Conservation (phyloP, 495 filamentous ascomycete species). For the Lindgomyces ingoldianus region DNA sequence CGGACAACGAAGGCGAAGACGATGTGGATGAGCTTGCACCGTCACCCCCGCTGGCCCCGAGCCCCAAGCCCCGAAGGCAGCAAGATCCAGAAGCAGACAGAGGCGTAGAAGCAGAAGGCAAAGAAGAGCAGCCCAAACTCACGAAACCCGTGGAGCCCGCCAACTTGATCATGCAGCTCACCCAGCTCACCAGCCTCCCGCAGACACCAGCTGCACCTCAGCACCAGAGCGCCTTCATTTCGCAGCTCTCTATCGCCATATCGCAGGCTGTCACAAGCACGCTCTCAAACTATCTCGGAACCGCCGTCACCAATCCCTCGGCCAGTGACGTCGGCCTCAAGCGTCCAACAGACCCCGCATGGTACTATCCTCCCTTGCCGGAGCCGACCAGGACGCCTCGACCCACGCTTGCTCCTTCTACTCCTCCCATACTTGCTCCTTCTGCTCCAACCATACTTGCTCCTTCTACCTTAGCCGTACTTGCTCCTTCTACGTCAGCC, state of each 20-base stretch:
- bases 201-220: slow-evolving; percentile 1
- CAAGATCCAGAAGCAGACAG: too few species aligned
- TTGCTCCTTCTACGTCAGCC: background rate
- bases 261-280: background rate
- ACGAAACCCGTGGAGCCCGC: background rate
- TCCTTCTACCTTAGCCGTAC: background rate
- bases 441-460: background rate
- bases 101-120: background rate
- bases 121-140: background rate
- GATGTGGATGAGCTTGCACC: slow-evolving; percentile 26
- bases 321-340: background rate
- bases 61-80: too few species aligned
- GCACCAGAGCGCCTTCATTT: slow-evolving; percentile 6
- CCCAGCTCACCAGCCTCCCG: slow-evolving; percentile 10
- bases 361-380: slow-evolving; percentile 20
- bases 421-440: too few species aligned
- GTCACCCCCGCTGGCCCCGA: too few species aligned
- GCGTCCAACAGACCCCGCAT: slow-evolving; percentile 12
- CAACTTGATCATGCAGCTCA: background rate
- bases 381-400: background rate
- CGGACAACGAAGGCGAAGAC: slow-evolving; percentile 18
- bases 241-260: background rate
- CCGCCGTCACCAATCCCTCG: background rate
- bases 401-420: background rate
- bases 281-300: background rate